These are phyloP conservation scores for Striga hermonthica DNA, from an alignment of 305 asterid species.

Conservation along the genomic window DNA sequence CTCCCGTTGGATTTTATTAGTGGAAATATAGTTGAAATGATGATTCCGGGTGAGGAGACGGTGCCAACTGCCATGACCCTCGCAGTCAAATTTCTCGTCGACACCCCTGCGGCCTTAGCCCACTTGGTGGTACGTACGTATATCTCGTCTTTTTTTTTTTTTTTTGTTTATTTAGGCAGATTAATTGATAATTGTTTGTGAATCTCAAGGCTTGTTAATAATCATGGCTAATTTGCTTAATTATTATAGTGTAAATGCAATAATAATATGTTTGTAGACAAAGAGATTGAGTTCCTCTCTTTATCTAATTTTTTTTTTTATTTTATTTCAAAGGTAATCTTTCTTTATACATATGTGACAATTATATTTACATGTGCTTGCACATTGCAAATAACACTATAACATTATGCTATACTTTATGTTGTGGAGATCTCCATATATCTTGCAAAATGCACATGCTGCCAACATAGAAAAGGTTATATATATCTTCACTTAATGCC, in stretches of 20 bases:
- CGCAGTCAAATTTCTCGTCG: conserved; percentile 71
- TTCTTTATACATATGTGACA: not conserved
- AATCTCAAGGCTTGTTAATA: conserved; percentile 4
- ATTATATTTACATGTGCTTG: not conserved
- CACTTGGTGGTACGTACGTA: conserved; percentile 73
- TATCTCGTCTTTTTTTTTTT: not conserved
- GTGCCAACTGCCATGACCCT: conserved; percentile 82
- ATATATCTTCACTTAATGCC: not conserved
- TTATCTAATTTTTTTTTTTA: not conserved
- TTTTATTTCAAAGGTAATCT: not conserved
- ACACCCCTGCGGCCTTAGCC: conserved; percentile 58
- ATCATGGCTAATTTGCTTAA: conserved; percentile 22
- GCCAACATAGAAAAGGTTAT: not conserved
- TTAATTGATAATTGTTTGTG: not conserved
- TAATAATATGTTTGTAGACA: not conserved
- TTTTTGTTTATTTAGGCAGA: too few species aligned
- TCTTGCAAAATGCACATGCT: too few species aligned
- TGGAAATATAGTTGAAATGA: conserved; percentile 78
- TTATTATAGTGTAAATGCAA: too few species aligned
- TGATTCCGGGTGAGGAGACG: conserved; percentile 92
- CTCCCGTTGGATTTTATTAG: conserved; percentile 59
- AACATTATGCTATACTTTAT: not conserved
- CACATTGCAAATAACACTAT: not conserved
- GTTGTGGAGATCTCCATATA: not conserved
- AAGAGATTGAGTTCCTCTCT: not conserved